Percentiles rank a stretch among this genome's conserved stretches.
Evolutionary conservation across 1,284 basidiomycete genomes (phyloP).

Genomic region (Melampsora americana): DNA sequence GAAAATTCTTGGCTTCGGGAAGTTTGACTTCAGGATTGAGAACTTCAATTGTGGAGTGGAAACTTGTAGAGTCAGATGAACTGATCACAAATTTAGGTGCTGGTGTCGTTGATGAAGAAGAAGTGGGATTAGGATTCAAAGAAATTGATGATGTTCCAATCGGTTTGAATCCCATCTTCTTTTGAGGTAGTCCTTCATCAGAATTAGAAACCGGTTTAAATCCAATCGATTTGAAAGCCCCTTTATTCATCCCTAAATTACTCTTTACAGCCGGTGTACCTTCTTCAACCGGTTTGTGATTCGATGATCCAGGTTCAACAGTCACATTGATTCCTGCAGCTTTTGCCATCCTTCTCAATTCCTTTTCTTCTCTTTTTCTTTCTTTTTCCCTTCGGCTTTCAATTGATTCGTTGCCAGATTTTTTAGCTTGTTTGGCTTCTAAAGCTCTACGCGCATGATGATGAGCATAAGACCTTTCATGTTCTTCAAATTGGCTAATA

Average conservation of each 20-base stretch:
- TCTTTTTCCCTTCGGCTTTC: slow-evolving; percentile 39
- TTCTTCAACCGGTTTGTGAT: background rate
- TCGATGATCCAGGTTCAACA: background rate
- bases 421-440: slow-evolving; percentile 36
- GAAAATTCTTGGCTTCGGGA: background rate
- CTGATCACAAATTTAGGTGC: slow-evolving; percentile 28
- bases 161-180: slow-evolving; percentile 12
- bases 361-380: slow-evolving; percentile 40
- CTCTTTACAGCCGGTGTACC: background rate
- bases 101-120: background rate
- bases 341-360: slow-evolving; percentile 34
- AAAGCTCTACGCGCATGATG: slow-evolving; percentile 38
- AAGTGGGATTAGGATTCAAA: background rate
- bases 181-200: background rate
- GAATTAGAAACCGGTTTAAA: slow-evolving; percentile 34
- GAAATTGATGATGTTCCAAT: slow-evolving; percentile 10
- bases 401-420: slow-evolving; percentile 12
- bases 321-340: slow-evolving; percentile 27
- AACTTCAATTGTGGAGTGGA: background rate
- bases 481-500: slow-evolving; percentile 44
- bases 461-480: slow-evolving; percentile 44
- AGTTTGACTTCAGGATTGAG: no score
- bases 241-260: background rate
- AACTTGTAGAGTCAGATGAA: slow-evolving; percentile 16
- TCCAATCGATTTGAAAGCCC: slow-evolving; percentile 31